Base-by-base conservation (phyloP, 2,329 filamentous ascomycete genomes). In the Aspergillus chevalieri region DNA sequence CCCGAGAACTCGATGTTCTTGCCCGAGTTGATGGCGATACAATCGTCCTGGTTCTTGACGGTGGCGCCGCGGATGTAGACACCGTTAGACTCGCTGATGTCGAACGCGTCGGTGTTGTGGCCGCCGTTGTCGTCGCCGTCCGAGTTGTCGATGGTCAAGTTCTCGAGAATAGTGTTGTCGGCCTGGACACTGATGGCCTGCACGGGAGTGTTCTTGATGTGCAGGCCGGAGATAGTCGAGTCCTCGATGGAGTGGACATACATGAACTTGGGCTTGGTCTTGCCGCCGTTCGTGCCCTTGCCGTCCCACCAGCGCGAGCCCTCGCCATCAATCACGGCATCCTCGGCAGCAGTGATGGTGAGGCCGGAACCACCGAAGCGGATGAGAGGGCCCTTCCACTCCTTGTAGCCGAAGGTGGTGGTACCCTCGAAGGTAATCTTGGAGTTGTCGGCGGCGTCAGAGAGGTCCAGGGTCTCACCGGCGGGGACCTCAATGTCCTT, bases 181-280 rank as follows among this genome's bases (percentile, higher is more conserved):
- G 74, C 73, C 39, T 63, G 53, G 24, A 69, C 58, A 47, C 70
- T 68, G 49, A 71, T 63, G 5, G 60, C 65, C 47, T 69, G 66
- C 3, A 68, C 65, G 2, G 65, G 66, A 6, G 64, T 67, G 47
- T 70, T 68, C 49, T 62, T 46, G 47, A 69, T 59, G 33, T 61
- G 57, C 3, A 70, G 53, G 6, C 62, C 57, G 6, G 49, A 62
- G 55, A 68, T 68, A 12, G 52, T 59, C 10, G 65, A 67, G 2
- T 55, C 49, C 21, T 53, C 59, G 17, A 69, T 56, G 28, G 57
- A 53, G 46, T 67, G 66, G 6, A 74, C 75, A 52, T 66, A 73
- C 73, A 83, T 83, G 70, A 84, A 81, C 71, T 84, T 80, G 55
- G 83, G 83, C 75, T 86, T 85, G 21, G 66, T 79, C 67, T 76